Conservation (phyloP, 805 yeast genomes). For the Kuraishia hungarica region DNA sequence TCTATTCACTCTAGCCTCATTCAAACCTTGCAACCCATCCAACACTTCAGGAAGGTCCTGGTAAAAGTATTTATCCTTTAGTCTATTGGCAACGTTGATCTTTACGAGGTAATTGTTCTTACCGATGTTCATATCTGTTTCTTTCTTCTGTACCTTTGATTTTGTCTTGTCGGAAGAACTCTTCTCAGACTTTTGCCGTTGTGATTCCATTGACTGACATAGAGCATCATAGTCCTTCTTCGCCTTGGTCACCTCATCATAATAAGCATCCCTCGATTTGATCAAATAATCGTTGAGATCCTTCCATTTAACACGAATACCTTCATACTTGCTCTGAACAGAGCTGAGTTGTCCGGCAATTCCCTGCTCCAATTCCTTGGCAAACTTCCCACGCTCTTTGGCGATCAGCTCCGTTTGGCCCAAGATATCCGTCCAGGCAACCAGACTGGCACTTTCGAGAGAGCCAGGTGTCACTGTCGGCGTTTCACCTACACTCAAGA, state of each 20-base stretch:
- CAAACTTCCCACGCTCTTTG: conserved; percentile 50
- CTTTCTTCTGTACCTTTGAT: conserved; percentile 50
- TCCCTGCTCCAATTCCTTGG: conserved; percentile 49
- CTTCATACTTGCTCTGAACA: conserved; percentile 43
- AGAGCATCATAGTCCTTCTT: conserved; percentile 75
- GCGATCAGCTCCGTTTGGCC: conserved; percentile 78
- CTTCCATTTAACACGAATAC: conserved; percentile 46
- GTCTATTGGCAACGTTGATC: conserved; percentile 77
- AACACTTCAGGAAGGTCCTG: conserved; percentile 90
- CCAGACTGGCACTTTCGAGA: conserved; percentile 76
- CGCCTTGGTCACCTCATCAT: conserved; percentile 49
- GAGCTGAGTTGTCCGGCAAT: conserved; percentile 53
- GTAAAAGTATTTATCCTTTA: conserved; percentile 86
- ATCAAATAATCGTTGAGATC: conserved; percentile 51
- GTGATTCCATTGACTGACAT: conserved; percentile 73
- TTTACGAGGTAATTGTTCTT: conserved; percentile 78
- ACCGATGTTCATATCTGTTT: conserved; percentile 76
- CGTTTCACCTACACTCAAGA: conserved; percentile 79
- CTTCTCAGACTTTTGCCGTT: conserved; percentile 67
- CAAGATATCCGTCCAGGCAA: conserved; percentile 84
- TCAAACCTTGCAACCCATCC: conserved; percentile 77
- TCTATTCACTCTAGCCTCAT: conserved; percentile 67
- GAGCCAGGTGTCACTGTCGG: conserved; percentile 95
- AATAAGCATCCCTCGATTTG: conserved; percentile 36
- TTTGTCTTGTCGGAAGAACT: conserved; percentile 38